Conservation (phyloP, 1,284 basidiomycete species). For the Fomitiporia mediterranea region DNA sequence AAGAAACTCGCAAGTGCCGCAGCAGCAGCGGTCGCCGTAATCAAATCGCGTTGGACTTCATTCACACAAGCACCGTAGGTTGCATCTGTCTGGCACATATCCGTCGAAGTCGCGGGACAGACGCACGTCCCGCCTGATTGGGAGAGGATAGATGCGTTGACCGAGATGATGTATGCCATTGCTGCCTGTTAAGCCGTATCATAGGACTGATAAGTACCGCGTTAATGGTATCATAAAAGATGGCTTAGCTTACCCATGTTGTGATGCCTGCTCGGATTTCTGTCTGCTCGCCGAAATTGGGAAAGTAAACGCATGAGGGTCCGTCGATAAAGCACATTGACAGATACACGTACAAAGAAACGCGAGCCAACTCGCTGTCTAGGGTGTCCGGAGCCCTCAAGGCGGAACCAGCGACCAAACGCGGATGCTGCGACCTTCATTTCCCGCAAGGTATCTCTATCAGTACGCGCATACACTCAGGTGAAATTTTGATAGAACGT, state of each 20-base stretch:
- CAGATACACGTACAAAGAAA: slow-evolving; percentile 53
- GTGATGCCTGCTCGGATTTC: slow-evolving; percentile 80
- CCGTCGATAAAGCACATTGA: background rate
- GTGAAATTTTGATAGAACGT: background rate
- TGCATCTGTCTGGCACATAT: slow-evolving; percentile 51
- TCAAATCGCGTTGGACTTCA: slow-evolving; percentile 67
- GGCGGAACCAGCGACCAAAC: slow-evolving; percentile 77
- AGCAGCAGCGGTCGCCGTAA: slow-evolving; percentile 76
- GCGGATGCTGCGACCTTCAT: slow-evolving; percentile 64
- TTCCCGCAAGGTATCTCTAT: background rate
- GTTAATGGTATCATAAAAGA: too few species aligned
- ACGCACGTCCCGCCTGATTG: slow-evolving; percentile 80
- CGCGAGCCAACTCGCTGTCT: slow-evolving; percentile 71
- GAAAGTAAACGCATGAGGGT: background rate
- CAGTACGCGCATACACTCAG: background rate
- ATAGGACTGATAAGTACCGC: too few species aligned
- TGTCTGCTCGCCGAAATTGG: slow-evolving; percentile 39
- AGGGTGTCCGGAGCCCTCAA: slow-evolving; percentile 79
- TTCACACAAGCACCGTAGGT: slow-evolving; percentile 63
- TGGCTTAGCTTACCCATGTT: slow-evolving; percentile 73
- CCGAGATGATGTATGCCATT: slow-evolving; percentile 77
- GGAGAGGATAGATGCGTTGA: slow-evolving; percentile 76
- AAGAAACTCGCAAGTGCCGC: slow-evolving; percentile 71
- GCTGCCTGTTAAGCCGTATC: slow-evolving; percentile 42
- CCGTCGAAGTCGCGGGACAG: slow-evolving; percentile 44